A percentile compares a stretch with the other conserved stretches of the same genome.
These are phyloP conservation scores for Danielia reshetovae DNA, from an alignment of 805 yeast species.

Conservation along the genomic window DNA sequence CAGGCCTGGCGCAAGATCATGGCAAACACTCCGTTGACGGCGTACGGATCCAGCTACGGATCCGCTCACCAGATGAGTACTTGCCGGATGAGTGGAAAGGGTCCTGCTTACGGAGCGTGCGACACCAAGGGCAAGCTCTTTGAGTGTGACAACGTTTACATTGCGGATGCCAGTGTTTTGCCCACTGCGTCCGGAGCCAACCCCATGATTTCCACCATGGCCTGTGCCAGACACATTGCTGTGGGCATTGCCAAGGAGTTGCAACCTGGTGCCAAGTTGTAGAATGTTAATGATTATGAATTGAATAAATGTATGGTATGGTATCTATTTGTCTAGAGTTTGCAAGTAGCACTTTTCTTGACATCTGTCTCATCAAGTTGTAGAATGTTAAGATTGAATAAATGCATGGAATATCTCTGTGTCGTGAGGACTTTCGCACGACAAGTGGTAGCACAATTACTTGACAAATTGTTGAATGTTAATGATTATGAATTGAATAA, in stretches of 20 bases:
- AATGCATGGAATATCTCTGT: too few species aligned
- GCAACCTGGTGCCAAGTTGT: slow-evolving; percentile 23
- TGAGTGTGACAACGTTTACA: slow-evolving; percentile 45
- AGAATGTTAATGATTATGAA: slow-evolving; percentile 1
- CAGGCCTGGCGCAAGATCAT: slow-evolving; percentile 31
- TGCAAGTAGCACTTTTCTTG: too few species aligned
- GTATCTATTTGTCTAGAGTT: too few species aligned
- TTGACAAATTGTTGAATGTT: too few species aligned
- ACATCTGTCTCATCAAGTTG: too few species aligned
- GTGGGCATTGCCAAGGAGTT: slow-evolving; percentile 34
- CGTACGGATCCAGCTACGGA: slow-evolving; percentile 35
- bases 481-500: background rate
- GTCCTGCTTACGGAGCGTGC: slow-evolving; percentile 42
- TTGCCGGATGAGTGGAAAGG: slow-evolving; percentile 48
- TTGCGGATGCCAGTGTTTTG: slow-evolving; percentile 48
- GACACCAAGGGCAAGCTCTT: slow-evolving; percentile 42
- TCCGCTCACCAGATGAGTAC: slow-evolving; percentile 54
- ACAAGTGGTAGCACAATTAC: slow-evolving; percentile 44
- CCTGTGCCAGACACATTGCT: slow-evolving; percentile 42
- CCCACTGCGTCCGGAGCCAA: slow-evolving; percentile 54
- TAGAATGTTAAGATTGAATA: too few species aligned
- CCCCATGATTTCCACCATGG: slow-evolving; percentile 50
- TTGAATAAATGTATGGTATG: background rate
- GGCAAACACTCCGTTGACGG: slow-evolving; percentile 22
- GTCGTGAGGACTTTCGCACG: slow-evolving; percentile 32